Evolutionary conservation across 306 rosid genomes (phyloP).

Genomic region (Trifolium subterraneum): DNA sequence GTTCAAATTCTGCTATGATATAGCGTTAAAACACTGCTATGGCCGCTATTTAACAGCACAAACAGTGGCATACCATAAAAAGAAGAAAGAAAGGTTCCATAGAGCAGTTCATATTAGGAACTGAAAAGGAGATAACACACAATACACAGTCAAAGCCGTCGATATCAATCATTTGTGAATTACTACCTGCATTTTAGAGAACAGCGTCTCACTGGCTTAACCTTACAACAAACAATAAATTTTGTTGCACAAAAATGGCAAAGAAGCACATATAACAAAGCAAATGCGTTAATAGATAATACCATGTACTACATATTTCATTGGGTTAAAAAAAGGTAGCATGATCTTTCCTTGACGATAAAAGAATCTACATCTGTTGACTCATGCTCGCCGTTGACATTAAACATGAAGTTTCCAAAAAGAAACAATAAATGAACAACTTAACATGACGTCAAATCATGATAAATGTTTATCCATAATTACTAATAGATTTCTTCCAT

Average conservation of each 20-base stretch:
- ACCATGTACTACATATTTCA: no score
- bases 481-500: background rate
- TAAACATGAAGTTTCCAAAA: constrained; percentile 42
- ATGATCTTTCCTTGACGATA: no score
- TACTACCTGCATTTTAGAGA: constrained; percentile 35
- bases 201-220: background rate
- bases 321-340: no score
- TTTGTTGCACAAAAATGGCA: background rate
- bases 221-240: constrained; percentile 18
- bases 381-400: background rate
- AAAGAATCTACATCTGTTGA: no score
- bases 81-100: no score
- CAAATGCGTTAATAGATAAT: no score
- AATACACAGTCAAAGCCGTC: constrained; percentile 8
- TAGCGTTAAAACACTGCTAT: no score
- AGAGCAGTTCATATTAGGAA: no score
- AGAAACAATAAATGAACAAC: constrained; percentile 5
- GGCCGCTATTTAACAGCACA: no score
- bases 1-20: no score
- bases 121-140: no score
- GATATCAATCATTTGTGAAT: constrained; percentile 9
- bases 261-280: background rate
- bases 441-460: constrained; percentile 15
- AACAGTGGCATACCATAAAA: no score
- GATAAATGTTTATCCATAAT: background rate